Evolutionary conservation across 1,139 yeast genomes (phyloP).

Genomic region (Kluyveromyces sp.): DNA sequence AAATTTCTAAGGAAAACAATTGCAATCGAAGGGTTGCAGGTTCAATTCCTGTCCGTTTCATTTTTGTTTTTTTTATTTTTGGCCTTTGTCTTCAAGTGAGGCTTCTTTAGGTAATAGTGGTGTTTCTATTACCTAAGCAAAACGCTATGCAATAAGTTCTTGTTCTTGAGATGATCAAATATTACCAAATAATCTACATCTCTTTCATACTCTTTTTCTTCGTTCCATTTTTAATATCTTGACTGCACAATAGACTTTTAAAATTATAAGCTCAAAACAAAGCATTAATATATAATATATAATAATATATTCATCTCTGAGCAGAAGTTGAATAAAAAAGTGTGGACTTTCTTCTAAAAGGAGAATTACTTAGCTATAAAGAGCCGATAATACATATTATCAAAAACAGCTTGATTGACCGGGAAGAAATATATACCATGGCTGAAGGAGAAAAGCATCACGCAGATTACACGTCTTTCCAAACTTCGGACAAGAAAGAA

Average conservation of each 20-base stretch:
- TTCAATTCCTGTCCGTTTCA: constrained; percentile 72
- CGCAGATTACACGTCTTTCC: constrained; percentile 58
- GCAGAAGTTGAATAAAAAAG: too few relatives aligned
- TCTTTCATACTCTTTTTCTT: too few relatives aligned
- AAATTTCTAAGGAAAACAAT: constrained; percentile 22
- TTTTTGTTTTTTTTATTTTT: constrained; percentile 23
- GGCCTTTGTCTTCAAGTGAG: background rate
- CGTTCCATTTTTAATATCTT: too few relatives aligned
- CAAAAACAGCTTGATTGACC: background rate
- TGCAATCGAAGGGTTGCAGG: constrained; percentile 67
- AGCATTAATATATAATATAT: too few relatives aligned
- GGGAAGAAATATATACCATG: constrained; percentile 6
- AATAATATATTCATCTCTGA: too few relatives aligned
- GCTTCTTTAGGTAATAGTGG: background rate
- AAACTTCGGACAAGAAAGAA: constrained; percentile 41
- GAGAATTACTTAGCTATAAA: background rate
- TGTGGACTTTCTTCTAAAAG: background rate
- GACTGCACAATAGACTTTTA: too few relatives aligned
- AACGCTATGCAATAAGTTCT: background rate
- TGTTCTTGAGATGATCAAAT: too few relatives aligned
- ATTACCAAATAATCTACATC: too few relatives aligned
- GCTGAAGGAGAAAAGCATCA: constrained; percentile 37
- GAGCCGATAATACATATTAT: background rate
- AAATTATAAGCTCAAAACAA: too few relatives aligned
- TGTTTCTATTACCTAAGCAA: background rate